phyloP scores from a whole-genome alignment of 2,329 filamentous ascomycete genomes.

The Paraconiothyrium brasiliense region DNA sequence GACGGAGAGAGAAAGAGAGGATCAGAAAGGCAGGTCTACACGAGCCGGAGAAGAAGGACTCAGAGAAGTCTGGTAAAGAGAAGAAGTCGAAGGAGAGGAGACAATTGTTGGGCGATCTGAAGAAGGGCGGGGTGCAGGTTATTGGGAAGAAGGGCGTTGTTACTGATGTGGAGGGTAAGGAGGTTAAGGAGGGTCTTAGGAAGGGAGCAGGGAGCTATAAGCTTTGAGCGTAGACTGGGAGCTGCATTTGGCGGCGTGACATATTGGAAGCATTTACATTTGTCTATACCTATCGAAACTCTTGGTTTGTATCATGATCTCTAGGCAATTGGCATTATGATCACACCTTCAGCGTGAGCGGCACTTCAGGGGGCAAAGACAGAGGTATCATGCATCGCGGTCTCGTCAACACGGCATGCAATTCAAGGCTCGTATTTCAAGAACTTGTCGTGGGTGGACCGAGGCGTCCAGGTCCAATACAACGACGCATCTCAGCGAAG shows the following conservation, averaged over 20 bases:
- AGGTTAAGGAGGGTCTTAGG: slow-evolving; percentile 58
- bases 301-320: too few species aligned
- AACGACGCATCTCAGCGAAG: not conserved
- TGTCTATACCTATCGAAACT: not conserved
- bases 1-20: slow-evolving; percentile 86
- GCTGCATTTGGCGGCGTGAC: not conserved
- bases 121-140: slow-evolving; percentile 88
- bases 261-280: not conserved
- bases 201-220: slow-evolving; percentile 46
- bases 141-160: slow-evolving; percentile 91
- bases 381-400: too few species aligned
- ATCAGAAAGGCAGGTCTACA: slow-evolving; percentile 73
- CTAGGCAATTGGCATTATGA: too few species aligned
- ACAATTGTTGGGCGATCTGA: slow-evolving; percentile 72
- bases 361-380: too few species aligned
- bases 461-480: too few species aligned
- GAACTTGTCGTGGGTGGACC: too few species aligned
- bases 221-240: slow-evolving; percentile 26
- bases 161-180: slow-evolving; percentile 83
- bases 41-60: slow-evolving; percentile 52
- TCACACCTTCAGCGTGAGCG: too few species aligned
- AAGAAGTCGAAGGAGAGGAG: slow-evolving; percentile 69
- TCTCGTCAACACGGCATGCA: too few species aligned
- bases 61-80: slow-evolving; percentile 55
- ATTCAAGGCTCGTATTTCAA: too few species aligned